Evolutionary conservation across 352 stramenopile genomes (phyloP).

Genomic region (Globisporangium canariense): DNA sequence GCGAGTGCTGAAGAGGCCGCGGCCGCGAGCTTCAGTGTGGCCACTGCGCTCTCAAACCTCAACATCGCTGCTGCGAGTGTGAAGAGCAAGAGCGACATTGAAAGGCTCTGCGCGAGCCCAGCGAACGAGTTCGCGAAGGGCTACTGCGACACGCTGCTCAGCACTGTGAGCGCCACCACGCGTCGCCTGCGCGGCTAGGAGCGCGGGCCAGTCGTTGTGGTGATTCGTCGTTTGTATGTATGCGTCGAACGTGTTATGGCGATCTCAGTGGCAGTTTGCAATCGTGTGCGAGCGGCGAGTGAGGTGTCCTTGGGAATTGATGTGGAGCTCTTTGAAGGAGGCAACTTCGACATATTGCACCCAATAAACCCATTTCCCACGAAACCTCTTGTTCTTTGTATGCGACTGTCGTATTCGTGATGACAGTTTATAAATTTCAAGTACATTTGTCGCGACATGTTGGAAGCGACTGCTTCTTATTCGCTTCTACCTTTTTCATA

Average conservation of each 20-base stretch:
- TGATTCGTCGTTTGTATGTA: background rate
- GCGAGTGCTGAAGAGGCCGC: background rate
- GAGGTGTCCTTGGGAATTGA: too few species aligned
- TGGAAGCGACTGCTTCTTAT: too few species aligned
- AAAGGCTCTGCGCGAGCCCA: conserved; percentile 1
- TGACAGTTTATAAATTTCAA: too few species aligned
- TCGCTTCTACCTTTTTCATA: too few species aligned
- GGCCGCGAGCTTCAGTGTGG: background rate
- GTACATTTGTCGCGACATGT: too few species aligned
- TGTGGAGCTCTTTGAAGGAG: background rate
- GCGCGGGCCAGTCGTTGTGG: background rate
- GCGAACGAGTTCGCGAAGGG: conserved; percentile 3
- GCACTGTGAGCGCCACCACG: background rate
- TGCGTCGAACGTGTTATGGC: background rate
- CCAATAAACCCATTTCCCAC: too few species aligned
- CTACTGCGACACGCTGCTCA: conserved; percentile 1
- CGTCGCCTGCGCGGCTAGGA: background rate
- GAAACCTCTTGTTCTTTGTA: too few species aligned
- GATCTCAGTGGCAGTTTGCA: background rate
- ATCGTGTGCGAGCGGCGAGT: background rate
- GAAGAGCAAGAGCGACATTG: background rate
- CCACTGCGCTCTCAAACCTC: background rate
- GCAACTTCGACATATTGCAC: background rate
- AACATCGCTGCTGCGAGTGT: background rate
- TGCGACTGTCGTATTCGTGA: too few species aligned